Evolutionary conservation across 306 rosid species (phyloP).

Genomic region (Oxytropis ochrocephala): DNA sequence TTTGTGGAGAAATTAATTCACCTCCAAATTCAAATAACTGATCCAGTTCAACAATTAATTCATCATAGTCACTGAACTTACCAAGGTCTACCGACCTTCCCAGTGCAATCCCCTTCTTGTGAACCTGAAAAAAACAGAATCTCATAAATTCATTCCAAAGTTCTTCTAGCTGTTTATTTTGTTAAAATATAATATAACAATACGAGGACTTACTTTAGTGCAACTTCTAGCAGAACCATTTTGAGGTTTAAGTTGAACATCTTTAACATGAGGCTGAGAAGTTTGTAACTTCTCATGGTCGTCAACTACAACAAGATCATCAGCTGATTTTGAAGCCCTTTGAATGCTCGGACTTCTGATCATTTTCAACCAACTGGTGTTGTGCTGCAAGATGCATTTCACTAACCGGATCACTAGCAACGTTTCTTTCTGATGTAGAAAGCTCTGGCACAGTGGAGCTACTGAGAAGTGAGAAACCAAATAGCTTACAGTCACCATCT

Average conservation of each 20-base stretch:
- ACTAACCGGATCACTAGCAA: slow-evolving; percentile 30
- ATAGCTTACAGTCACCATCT: slow-evolving; percentile 74
- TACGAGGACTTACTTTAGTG: slow-evolving; percentile 55
- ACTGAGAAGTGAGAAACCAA: slow-evolving; percentile 67
- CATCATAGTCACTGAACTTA: slow-evolving; percentile 69
- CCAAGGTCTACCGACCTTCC: slow-evolving; percentile 95
- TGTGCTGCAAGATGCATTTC: slow-evolving; percentile 22
- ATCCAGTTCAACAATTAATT: slow-evolving; percentile 74
- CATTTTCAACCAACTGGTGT: slow-evolving; percentile 31
- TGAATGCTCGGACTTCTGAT: slow-evolving; percentile 44
- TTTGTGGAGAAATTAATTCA: slow-evolving; percentile 54
- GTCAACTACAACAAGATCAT: slow-evolving; percentile 20
- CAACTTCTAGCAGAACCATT: slow-evolving; percentile 75
- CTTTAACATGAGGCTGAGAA: slow-evolving; percentile 40
- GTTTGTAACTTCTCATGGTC: slow-evolving; percentile 45
- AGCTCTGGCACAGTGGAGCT: slow-evolving; percentile 34
- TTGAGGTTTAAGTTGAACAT: slow-evolving; percentile 46
- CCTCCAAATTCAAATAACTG: slow-evolving; percentile 80
- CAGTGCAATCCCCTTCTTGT: slow-evolving; percentile 95
- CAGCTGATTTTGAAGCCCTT: slow-evolving; percentile 39
- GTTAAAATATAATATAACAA: not conserved
- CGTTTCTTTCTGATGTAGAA: slow-evolving; percentile 22
- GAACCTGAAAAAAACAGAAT: slow-evolving; percentile 59
- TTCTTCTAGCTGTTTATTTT: not conserved
- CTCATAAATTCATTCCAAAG: not conserved